Base-by-base conservation (phyloP, 441 rosid species). In the Brassica balearica region DNA sequence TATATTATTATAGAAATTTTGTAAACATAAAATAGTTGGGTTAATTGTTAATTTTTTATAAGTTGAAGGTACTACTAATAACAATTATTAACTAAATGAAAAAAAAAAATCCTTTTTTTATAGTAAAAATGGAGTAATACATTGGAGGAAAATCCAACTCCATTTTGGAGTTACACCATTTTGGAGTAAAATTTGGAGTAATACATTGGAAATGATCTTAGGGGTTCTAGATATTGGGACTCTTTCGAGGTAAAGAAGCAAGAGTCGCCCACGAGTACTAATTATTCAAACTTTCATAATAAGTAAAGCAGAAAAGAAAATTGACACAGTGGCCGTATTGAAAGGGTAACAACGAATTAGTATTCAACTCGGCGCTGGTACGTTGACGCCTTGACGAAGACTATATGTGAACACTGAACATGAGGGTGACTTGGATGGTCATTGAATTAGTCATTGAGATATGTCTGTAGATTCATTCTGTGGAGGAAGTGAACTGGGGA, bases 391-490 rank as follows among this genome's bases (percentile, higher is more conserved):
- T 6, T 58, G 29, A 60, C 15, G 64, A 60, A 22, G 32, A 23
- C 65, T 14, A 5, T 12, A 23, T 60, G 34, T 22, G 64, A 22
- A 22, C 25, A 22, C 25, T 22, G 64, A 59, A 59, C 32, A 59
- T 23, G 14, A 59, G 32, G 8, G 0, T 59, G 29, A 25, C 65
- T 6, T 61, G 29, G 65, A 23, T n/a, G 55, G 55, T 48, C 55
- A 48, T 12, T 48, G 55, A 48, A 48, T 48, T 25, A 12, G 41
- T 62, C 67, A 62, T n/a, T 62, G 41, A 62, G 41, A n/a, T 29
- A 62, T 62, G 11, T 27, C 20, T 11, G 1, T 62, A 8, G 67
- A 29, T 62, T 62, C 67, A 62, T 25, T 62, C 10, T 62, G 67
- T 29, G 9, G 20, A 62, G 20, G 67, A 29, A 29, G 11, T 27